Evolutionary conservation across 2,329 filamentous ascomycete genomes (phyloP).

Genomic region (Stylonectria norvegica): DNA sequence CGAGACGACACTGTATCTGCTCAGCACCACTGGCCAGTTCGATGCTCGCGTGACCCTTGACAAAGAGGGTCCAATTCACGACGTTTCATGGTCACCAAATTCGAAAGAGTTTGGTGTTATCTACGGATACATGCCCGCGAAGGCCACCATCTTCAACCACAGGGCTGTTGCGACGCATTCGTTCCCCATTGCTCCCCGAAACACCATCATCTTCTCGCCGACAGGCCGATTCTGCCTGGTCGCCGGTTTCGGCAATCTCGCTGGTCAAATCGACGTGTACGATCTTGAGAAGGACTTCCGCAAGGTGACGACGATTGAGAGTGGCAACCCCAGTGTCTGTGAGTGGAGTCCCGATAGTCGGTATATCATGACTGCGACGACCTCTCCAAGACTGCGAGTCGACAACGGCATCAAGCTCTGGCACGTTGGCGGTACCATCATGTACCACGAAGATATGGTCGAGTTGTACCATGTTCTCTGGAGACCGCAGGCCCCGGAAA

Average conservation of each 20-base stretch:
- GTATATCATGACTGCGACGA: slow-evolving; percentile 96
- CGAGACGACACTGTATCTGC: slow-evolving; percentile 93
- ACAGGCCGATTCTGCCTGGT: slow-evolving; percentile 90
- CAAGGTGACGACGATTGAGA: slow-evolving; percentile 92
- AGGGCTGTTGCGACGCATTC: slow-evolving; percentile 78
- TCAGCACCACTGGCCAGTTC: slow-evolving; percentile 87
- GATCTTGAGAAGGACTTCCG: slow-evolving; percentile 90
- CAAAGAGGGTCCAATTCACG: slow-evolving; percentile 96
- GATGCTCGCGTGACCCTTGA: slow-evolving; percentile 90
- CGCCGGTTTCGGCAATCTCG: slow-evolving; percentile 94
- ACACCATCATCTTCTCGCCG: slow-evolving; percentile 93
- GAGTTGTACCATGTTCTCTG: slow-evolving; percentile 90
- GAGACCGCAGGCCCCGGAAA: slow-evolving; percentile 69
- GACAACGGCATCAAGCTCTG: slow-evolving; percentile 96
- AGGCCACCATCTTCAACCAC: slow-evolving; percentile 96
- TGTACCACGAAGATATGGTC: slow-evolving; percentile 94
- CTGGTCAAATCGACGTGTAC: slow-evolving; percentile 96
- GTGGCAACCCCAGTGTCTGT: slow-evolving; percentile 92
- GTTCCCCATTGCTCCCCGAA: slow-evolving; percentile 83
- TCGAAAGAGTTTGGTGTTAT: slow-evolving; percentile 97
- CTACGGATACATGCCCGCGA: slow-evolving; percentile 98
- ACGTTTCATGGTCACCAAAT: slow-evolving; percentile 97
- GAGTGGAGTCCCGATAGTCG: slow-evolving; percentile 96
- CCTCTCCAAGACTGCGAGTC: slow-evolving; percentile 88
- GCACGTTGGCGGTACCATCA: slow-evolving; percentile 82